Evolutionary conservation across 345 rosid genomes (phyloP).

Genomic region (Toxicodendron radicans): DNA sequence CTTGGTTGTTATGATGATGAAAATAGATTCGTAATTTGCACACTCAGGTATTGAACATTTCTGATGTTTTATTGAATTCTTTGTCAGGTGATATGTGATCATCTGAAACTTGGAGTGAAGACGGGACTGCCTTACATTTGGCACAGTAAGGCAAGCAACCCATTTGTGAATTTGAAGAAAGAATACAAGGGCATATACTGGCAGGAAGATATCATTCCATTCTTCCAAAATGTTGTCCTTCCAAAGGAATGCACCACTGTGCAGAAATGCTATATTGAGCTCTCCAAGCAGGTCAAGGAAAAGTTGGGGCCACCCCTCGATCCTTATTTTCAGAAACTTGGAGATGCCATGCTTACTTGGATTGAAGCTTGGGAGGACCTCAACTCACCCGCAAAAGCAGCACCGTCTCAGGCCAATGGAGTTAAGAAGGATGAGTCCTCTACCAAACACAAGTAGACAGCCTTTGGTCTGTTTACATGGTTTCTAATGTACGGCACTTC

Average conservation of each 20-base stretch:
- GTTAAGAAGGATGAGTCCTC: background rate
- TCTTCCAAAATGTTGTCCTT: constrained; percentile 33
- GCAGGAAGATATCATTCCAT: constrained; percentile 43
- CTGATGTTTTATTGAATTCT: background rate
- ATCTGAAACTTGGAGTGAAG: constrained; percentile 30
- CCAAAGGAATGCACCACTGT: constrained; percentile 37
- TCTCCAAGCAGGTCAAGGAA: constrained; percentile 34
- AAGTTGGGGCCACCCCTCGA: constrained; percentile 30
- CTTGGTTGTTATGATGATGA: too few relatives aligned
- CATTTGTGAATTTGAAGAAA: constrained; percentile 39
- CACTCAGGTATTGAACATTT: background rate
- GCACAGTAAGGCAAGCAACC: constrained; percentile 40
- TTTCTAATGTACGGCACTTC: too few relatives aligned
- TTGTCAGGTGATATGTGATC: constrained; percentile 40
- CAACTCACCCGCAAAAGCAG: constrained; percentile 13
- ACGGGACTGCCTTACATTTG: constrained; percentile 38
- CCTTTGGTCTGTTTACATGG: background rate
- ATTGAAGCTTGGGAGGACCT: constrained; percentile 41
- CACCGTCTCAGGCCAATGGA: background rate
- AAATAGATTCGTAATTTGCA: too few relatives aligned
- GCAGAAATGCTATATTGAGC: constrained; percentile 34
- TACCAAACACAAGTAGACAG: background rate
- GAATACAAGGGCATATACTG: constrained; percentile 42
- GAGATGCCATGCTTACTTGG: constrained; percentile 42
- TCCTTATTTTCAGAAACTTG: constrained; percentile 37